phyloP scores from a whole-genome alignment of 2,329 filamentous ascomycete species.

The Westerdykella aurantiaca region DNA sequence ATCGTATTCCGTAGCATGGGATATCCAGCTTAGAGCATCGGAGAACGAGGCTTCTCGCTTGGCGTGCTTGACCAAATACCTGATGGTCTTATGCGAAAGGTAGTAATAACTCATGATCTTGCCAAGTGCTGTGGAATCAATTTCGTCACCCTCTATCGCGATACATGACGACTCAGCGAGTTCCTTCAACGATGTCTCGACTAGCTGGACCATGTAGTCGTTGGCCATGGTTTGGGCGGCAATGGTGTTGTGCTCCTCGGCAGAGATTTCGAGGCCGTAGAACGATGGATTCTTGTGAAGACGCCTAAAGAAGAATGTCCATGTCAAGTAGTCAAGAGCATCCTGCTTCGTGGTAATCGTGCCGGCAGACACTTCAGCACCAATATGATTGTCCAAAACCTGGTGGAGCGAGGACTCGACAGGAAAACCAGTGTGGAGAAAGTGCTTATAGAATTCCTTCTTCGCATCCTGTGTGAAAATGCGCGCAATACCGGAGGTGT shows the following conservation, averaged over 20 bases:
- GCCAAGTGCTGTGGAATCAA: conserved; percentile 83
- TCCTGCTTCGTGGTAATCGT: conserved; percentile 94
- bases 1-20: conserved; percentile 87
- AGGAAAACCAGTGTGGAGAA: conserved; percentile 94
- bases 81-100: conserved; percentile 85
- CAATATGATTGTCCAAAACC: conserved; percentile 92
- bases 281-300: conserved; percentile 98
- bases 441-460: conserved; percentile 99
- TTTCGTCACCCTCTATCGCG: conserved; percentile 75
- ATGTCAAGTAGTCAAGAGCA: conserved; percentile 93
- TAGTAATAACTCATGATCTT: conserved; percentile 99
- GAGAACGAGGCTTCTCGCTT: conserved; percentile 71
- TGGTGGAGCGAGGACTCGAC: conserved; percentile 96
- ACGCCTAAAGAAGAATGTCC: conserved; percentile 98
- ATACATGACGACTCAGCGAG: conserved; percentile 81
- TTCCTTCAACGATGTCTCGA: conserved; percentile 77
- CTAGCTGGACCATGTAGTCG: conserved; percentile 89
- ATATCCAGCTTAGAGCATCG: conserved; percentile 88
- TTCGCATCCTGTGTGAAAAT: conserved; percentile 98
- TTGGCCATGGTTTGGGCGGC: conserved; percentile 82
- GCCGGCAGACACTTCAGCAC: conserved; percentile 87
- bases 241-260: conserved; percentile 85
- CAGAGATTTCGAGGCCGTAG: conserved; percentile 89
- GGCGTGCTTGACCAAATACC: conserved; percentile 70
- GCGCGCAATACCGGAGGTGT: conserved; percentile 87